Evolutionary conservation across 148 eudicot genomes (phyloP).

Genomic region (Rhododendron ovatum): DNA sequence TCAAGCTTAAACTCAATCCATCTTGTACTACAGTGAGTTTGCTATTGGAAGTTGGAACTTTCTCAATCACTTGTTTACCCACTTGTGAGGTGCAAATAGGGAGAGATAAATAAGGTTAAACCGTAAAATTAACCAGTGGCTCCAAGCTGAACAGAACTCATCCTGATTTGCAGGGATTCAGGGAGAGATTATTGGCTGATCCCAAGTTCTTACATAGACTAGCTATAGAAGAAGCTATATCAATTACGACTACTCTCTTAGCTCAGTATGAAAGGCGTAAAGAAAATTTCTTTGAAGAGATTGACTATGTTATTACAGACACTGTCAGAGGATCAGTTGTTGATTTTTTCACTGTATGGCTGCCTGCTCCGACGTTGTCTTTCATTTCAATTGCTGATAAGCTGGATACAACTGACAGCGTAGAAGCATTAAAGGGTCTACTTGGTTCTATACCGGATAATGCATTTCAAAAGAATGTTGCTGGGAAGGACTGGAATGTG

Average conservation of each 20-base stretch:
- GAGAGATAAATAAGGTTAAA: not conserved
- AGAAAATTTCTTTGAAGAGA: conserved; percentile 81
- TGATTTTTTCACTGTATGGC: conserved; percentile 97
- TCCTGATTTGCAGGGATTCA: conserved; percentile 69
- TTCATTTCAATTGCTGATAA: conserved; percentile 67
- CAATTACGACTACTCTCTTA: conserved; percentile 79
- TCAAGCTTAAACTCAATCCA: not conserved
- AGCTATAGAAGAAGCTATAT: conserved; percentile 92
- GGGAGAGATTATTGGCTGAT: conserved; percentile 93
- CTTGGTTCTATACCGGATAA: conserved; percentile 92
- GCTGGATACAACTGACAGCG: conserved; percentile 41
- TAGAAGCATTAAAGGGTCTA: conserved; percentile 69
- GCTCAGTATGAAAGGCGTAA: conserved; percentile 92
- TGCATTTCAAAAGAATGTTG: conserved; percentile 83
- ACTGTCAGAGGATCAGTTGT: conserved; percentile 76
- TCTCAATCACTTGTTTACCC: not conserved
- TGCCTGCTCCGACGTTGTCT: conserved; percentile 95
- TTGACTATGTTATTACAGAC: conserved; percentile 89
- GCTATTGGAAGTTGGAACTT: not conserved
- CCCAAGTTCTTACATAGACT: conserved; percentile 77
- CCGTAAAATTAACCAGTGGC: not conserved
- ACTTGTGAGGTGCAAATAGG: not conserved
- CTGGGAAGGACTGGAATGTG: conserved; percentile 79
- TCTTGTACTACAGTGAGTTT: not conserved
- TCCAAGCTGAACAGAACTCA: conserved; percentile 12